phyloP scores from a whole-genome alignment of 345 rosid genomes.

The Corchorus capsularis region DNA sequence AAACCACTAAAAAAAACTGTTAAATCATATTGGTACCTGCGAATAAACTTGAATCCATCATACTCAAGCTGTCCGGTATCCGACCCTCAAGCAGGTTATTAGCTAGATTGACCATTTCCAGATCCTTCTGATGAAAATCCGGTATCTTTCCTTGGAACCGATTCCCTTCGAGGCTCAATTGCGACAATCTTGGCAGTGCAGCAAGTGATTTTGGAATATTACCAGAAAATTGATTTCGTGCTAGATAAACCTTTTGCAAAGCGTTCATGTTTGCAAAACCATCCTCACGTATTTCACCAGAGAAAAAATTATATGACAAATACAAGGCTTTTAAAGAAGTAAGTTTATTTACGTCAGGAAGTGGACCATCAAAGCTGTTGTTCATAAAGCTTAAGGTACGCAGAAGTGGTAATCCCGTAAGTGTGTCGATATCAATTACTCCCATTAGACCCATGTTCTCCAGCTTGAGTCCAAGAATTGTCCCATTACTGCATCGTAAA shows the following conservation, averaged over 20 bases:
- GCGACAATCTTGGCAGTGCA: constrained; percentile 40
- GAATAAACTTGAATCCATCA: too few relatives aligned
- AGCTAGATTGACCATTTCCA: too few relatives aligned
- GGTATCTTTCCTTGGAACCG: constrained; percentile 60
- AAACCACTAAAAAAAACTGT: too few relatives aligned
- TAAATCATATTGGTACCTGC: too few relatives aligned
- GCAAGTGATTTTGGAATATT: constrained; percentile 56
- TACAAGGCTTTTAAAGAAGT: constrained; percentile 42
- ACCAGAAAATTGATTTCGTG: constrained; percentile 53
- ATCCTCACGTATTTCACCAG: constrained; percentile 45
- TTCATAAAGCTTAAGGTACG: constrained; percentile 60
- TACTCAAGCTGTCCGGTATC: too few relatives aligned
- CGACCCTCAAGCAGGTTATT: too few relatives aligned
- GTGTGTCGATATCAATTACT: constrained; percentile 41
- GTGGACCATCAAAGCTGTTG: constrained; percentile 57
- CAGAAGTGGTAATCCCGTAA: constrained; percentile 33
- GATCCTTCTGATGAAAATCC: background rate
- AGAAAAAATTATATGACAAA: constrained; percentile 57
- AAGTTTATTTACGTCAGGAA: constrained; percentile 53
- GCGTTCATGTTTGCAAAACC: constrained; percentile 53
- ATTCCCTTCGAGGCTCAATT: constrained; percentile 57
- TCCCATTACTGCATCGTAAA: constrained; percentile 44
- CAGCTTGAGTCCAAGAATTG: constrained; percentile 42
- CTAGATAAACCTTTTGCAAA: constrained; percentile 55
- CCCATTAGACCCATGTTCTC: constrained; percentile 65